Conservation (phyloP, 768 basidiomycete genomes). For the Pilatotrama ljubarskyi region DNA sequence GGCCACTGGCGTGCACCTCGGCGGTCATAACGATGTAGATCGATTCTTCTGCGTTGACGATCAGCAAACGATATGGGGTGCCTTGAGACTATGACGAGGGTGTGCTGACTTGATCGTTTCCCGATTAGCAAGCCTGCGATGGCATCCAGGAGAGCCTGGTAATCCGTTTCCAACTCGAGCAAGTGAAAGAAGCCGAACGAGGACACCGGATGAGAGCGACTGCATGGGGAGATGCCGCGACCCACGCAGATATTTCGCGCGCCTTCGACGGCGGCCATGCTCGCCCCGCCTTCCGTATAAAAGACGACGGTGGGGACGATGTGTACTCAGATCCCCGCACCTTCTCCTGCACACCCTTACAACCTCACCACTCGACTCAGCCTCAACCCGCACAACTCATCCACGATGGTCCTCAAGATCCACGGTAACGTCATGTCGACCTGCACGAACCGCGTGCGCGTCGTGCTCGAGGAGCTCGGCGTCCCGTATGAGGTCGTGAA, state of each 20-base stretch:
- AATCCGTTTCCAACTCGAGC: neutral
- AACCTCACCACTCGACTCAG: neutral
- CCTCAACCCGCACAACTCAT: neutral
- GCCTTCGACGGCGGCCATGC: neutral
- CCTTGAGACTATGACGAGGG: neutral
- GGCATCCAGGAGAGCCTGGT: neutral
- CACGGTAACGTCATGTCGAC: conserved; percentile 40
- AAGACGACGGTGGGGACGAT: neutral
- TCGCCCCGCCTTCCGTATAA: neutral
- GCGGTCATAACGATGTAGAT: too few species aligned
- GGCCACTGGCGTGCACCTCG: too few species aligned
- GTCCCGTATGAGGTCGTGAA: conserved; percentile 53
- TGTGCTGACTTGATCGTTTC: neutral
- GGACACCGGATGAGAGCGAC: neutral
- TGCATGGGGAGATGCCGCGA: neutral
- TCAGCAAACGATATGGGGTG: too few species aligned
- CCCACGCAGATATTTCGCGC: neutral
- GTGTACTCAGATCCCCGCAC: neutral
- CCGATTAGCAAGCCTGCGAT: neutral
- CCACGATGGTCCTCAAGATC: conserved; percentile 39
- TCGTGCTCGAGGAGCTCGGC: conserved; percentile 53
- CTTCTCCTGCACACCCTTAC: neutral
- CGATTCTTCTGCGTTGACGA: too few species aligned
- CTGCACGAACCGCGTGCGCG: conserved; percentile 52
- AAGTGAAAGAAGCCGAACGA: neutral